These are phyloP conservation scores for Nephelium lappaceum DNA, from an alignment of 345 rosid genomes.

Conservation along the genomic window DNA sequence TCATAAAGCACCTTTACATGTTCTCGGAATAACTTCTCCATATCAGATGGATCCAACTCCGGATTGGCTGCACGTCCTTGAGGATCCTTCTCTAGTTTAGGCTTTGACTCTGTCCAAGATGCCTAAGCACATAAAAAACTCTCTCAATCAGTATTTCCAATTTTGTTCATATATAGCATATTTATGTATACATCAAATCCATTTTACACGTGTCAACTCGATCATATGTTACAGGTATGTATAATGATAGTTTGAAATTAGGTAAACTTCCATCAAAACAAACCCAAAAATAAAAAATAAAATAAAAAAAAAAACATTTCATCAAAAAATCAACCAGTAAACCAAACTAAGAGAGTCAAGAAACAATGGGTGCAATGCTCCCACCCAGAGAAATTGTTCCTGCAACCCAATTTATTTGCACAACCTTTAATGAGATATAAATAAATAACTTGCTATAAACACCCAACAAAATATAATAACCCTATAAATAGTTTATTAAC, in stretches of 20 bases:
- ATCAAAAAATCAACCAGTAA: background rate
- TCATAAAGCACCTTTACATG: slow-evolving; percentile 77
- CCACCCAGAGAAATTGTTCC: too few species aligned
- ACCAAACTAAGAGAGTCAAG: background rate
- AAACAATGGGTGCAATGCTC: background rate
- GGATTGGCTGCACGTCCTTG: slow-evolving; percentile 84
- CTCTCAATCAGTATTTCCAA: background rate
- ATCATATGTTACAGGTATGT: background rate
- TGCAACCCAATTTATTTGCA: background rate
- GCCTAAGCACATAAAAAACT: slow-evolving; percentile 45
- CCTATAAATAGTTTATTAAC: too few species aligned
- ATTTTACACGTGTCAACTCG: background rate
- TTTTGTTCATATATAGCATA: background rate
- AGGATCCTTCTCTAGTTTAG: slow-evolving; percentile 92
- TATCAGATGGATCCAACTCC: slow-evolving; percentile 77
- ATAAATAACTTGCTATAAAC: too few species aligned
- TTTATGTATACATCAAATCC: background rate
- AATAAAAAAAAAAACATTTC: background rate
- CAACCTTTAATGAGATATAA: background rate
- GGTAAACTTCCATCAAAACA: background rate
- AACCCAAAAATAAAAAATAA: too few species aligned
- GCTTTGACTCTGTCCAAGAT: slow-evolving; percentile 93
- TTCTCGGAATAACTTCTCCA: slow-evolving; percentile 91
- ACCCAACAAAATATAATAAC: too few species aligned
- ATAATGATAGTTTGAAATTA: background rate